Conservation (phyloP, 805 yeast species). For the Geotrichum ghanense region DNA sequence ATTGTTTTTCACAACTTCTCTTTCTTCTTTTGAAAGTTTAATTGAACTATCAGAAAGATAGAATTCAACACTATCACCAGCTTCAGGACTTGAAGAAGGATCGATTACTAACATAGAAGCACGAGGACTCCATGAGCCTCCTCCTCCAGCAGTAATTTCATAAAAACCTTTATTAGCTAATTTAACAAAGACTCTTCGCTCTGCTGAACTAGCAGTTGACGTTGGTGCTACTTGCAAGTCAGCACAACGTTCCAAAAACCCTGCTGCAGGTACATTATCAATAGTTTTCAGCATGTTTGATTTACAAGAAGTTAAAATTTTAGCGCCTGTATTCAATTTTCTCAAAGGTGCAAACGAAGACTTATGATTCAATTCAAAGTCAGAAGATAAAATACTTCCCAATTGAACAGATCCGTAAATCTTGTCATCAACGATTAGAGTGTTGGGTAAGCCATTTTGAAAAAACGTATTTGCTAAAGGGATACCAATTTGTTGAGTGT, state of each 20-base stretch:
- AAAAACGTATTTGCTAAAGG: slow-evolving; percentile 27
- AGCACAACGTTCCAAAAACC: slow-evolving; percentile 32
- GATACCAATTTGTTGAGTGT: slow-evolving; percentile 13
- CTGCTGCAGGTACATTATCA: slow-evolving; percentile 46
- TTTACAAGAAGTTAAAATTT: slow-evolving; percentile 36
- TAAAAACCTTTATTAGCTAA: slow-evolving; percentile 24
- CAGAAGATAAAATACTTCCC: slow-evolving; percentile 3
- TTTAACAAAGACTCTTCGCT: slow-evolving; percentile 12
- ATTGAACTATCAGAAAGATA: slow-evolving; percentile 17
- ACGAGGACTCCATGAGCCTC: slow-evolving; percentile 67
- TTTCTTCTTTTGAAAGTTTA: slow-evolving; percentile 5
- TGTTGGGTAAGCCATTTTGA: slow-evolving; percentile 16
- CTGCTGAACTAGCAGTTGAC: neutral
- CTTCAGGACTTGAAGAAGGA: slow-evolving; percentile 36
- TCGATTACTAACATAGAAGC: slow-evolving; percentile 56
- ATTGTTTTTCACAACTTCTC: slow-evolving; percentile 3
- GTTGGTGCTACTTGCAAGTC: slow-evolving; percentile 7
- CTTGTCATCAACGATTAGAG: slow-evolving; percentile 7
- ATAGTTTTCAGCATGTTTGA: slow-evolving; percentile 52
- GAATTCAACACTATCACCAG: slow-evolving; percentile 40
- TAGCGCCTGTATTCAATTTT: slow-evolving; percentile 14
- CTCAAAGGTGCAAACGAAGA: slow-evolving; percentile 6
- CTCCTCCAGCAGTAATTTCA: slow-evolving; percentile 64
- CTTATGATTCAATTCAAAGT: neutral
- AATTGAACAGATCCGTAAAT: slow-evolving; percentile 6